These are phyloP conservation scores for Podaxis sp. DNA, from an alignment of 768 basidiomycete species.

Conservation along the genomic window DNA sequence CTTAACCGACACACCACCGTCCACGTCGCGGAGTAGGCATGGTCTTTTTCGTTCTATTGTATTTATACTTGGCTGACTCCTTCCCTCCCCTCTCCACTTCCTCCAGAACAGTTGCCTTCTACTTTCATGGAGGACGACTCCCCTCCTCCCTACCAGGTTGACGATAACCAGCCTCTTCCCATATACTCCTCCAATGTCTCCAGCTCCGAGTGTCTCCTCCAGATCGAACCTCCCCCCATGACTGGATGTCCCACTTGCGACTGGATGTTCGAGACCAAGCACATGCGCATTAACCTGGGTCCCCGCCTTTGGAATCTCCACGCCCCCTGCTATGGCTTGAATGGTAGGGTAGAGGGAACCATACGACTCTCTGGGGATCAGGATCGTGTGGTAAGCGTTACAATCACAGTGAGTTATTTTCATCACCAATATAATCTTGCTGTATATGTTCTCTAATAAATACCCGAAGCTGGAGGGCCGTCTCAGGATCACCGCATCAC, in stretches of 20 bases:
- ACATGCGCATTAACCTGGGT: constrained; percentile 36
- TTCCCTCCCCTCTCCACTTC: not conserved
- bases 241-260: constrained; percentile 25
- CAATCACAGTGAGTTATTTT: constrained; percentile 28
- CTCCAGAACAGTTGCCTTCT: not conserved
- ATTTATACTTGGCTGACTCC: not conserved
- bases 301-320: constrained; percentile 31
- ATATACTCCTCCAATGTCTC: constrained; percentile 24
- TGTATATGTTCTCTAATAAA: not conserved
- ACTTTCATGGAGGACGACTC: constrained; percentile 5
- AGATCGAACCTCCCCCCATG: constrained; percentile 21
- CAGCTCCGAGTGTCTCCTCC: constrained; percentile 31
- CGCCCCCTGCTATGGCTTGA: constrained; percentile 38
- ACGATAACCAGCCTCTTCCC: constrained; percentile 15
- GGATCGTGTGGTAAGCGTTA: constrained; percentile 32
- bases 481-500: constrained; percentile 26
- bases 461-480: constrained; percentile 31
- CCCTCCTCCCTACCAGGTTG: constrained; percentile 16
- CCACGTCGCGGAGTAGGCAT: constrained; percentile 3
- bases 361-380: constrained; percentile 29
- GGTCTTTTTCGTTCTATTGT: not conserved
- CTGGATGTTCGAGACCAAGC: constrained; percentile 34
- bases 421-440: not conserved
- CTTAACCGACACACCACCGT: not conserved
- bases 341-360: constrained; percentile 35